These are phyloP conservation scores for Tagetes patula DNA, from an alignment of 129 eudicot species.

Conservation along the genomic window DNA sequence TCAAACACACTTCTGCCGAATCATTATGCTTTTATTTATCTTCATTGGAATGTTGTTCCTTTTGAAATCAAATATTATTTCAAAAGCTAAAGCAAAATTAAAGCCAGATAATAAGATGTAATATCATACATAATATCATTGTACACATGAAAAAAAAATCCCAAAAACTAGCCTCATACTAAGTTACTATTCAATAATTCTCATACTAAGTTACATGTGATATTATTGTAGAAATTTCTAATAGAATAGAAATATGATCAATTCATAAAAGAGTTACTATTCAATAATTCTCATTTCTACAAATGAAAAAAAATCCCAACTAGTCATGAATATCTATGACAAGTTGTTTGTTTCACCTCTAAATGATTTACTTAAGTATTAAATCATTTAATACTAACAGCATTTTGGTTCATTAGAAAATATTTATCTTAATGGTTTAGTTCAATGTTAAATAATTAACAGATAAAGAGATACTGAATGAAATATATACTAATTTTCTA, in stretches of 20 bases:
- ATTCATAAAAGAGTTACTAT: background rate
- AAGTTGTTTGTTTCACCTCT: too few species aligned
- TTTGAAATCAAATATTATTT: slow-evolving; percentile 2
- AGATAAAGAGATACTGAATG: too few species aligned
- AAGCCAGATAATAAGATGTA: slow-evolving; percentile 1
- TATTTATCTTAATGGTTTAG: too few species aligned
- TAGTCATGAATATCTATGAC: too few species aligned
- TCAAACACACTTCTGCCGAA: slow-evolving; percentile 17
- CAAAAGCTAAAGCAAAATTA: slow-evolving; percentile 8
- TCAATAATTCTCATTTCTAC: background rate
- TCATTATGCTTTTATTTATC: slow-evolving; percentile 6
- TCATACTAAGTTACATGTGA: background rate
- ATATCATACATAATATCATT: background rate
- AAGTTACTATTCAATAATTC: too few species aligned
- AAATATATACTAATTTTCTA: too few species aligned
- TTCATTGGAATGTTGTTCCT: slow-evolving; percentile 18
- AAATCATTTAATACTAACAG: too few species aligned
- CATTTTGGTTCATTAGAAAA: too few species aligned
- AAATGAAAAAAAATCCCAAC: too few species aligned
- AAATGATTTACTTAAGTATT: too few species aligned
- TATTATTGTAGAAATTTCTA: background rate
- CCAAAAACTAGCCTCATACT: too few species aligned
- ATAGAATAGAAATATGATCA: background rate
- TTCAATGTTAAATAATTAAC: too few species aligned
- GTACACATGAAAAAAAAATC: background rate